Conservation (phyloP, 495 filamentous ascomycete genomes). For the Annulohypoxylon nitens region DNA sequence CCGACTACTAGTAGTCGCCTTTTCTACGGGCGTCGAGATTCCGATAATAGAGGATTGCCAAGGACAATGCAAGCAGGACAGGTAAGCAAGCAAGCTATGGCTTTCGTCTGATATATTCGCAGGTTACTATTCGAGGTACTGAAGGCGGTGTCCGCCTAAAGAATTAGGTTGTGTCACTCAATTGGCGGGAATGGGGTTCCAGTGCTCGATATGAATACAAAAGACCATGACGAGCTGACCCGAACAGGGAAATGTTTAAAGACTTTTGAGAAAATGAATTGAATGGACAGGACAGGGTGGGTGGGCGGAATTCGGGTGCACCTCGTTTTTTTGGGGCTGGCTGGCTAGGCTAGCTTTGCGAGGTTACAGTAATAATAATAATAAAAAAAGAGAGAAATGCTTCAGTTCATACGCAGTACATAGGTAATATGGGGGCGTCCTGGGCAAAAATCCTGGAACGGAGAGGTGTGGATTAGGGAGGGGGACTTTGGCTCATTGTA, state of each 20-base stretch:
- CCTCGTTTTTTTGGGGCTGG: constrained; percentile 46
- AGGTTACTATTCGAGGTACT: constrained; percentile 20
- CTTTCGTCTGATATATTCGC: constrained; percentile 21
- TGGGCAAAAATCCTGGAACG: constrained; percentile 45
- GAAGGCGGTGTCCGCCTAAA: constrained; percentile 41
- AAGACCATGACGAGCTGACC: constrained; percentile 47
- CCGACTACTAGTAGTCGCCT: constrained; percentile 30
- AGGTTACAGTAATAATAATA: constrained; percentile 46
- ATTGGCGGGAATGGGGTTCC: constrained; percentile 44
- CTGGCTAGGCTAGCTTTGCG: constrained; percentile 47
- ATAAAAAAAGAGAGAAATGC: constrained; percentile 40
- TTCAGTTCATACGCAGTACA: constrained; percentile 42
- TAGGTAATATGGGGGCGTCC: constrained; percentile 42
- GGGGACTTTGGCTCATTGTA: constrained; percentile 16
- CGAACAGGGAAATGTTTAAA: constrained; percentile 47
- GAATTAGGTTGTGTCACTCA: constrained; percentile 46
- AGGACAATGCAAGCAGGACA: constrained; percentile 31
- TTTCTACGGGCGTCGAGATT: constrained; percentile 38
- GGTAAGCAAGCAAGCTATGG: constrained; percentile 17
- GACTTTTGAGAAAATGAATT: constrained; percentile 46
- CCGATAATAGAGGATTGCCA: constrained; percentile 38
- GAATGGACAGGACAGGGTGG: constrained; percentile 46
- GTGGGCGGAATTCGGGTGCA: constrained; percentile 44
- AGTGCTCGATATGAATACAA: constrained; percentile 46
- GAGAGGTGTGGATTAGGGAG: constrained; percentile 34